Base-by-base conservation (phyloP, 495 filamentous ascomycete species). In the Rostrohypoxylon terebratum region DNA sequence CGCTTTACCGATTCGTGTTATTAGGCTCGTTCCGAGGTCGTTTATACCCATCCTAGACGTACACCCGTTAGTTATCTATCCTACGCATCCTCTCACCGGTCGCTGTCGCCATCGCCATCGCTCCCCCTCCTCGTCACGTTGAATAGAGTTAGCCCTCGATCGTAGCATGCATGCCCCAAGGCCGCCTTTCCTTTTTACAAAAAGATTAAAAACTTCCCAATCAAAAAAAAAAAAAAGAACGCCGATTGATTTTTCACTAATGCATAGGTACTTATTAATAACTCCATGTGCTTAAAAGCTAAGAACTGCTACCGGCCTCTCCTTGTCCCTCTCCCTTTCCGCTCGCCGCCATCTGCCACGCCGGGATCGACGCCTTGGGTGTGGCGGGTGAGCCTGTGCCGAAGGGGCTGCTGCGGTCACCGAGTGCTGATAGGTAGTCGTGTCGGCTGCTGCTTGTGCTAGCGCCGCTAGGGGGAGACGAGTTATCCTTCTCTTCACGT, bases 291-390 rank as follows among this genome's bases (percentile, higher is more conserved):
- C 18, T 50, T 20, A 55, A 50, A 28, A 50, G 21, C 59, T 63
- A 74, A 61, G 75, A 72, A 44, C 67, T 66, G 63, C 68, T 68
- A 38, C 69, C 68, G 21, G 73, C 67, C 33, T 74, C 71, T 31
- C 28, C 51, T 33, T 75, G 59, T 28, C 73, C 68, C 13, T 66
- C 73, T 21, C 73, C 71, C 25, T 81, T 85, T 75, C 88, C 89
- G 76, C 86, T 90, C 48, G 90, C 87, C 47, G 91, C 89, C 88
- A 97, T 88, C 81, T 97, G 94, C 94, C 94, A 97, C 1, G 91
- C 88, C 0, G 94, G 94, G 72, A 97, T 97, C n/a, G 91, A 90
- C 7, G 92, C 89, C 75, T 83, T 86, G 77, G 64, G 78, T 79
- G 40, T 80, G 78, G 69, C 81, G 77, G 48, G 42, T 14, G 25